Base-by-base conservation (phyloP, 2,329 filamentous ascomycete genomes). In the Coniella vitis region DNA sequence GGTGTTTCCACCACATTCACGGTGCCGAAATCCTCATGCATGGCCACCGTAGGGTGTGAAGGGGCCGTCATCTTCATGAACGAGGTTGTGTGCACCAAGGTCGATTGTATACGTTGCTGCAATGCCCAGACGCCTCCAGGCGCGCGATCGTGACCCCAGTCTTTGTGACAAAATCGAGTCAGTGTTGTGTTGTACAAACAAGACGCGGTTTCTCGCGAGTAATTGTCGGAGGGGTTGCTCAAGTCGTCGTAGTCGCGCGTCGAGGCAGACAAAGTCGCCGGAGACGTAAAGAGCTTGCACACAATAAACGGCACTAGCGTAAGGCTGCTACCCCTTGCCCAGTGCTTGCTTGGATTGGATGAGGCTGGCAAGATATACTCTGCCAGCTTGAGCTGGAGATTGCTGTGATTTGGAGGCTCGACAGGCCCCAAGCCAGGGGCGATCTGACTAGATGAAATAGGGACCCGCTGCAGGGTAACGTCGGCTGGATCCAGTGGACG, bases 1-100 rank as follows among this genome's bases (percentile, higher is more conserved):
- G 71, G 67, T 21, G 70, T 69, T 48, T 69, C 65, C 31, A 68
- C 60, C 38, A 65, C 60, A 34, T 53, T 54, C 46, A 60, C 48
- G 7, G 21, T 44, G 37, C 40, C 36, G 25, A 45, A 38, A 39
- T 38, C 51, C 10, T 37, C 38, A 3, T 48, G 41, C 36, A 40
- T 47, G 22, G 45, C 49, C 41, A 49, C 38, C 3, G 47, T 32
- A n/a, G 49, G 52, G n/a, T 51, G 49, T 37, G 35, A 29, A 36
- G 47, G 44, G 38, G 38, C 34, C 19, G 48, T 48, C 51, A 53
- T 53, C 38, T 43, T 48, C 13, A 22, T n/a, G 34, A 25, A 38
- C 32, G 20, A 31, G 42, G 20, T 29, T 38, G 37, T 48, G 43
- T 40, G 47, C 44, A 10, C 10, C 25, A 43, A 34, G 44, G 39